Evolutionary conservation across 2,329 filamentous ascomycete species (phyloP).

Genomic region (Volutella citrinella): DNA sequence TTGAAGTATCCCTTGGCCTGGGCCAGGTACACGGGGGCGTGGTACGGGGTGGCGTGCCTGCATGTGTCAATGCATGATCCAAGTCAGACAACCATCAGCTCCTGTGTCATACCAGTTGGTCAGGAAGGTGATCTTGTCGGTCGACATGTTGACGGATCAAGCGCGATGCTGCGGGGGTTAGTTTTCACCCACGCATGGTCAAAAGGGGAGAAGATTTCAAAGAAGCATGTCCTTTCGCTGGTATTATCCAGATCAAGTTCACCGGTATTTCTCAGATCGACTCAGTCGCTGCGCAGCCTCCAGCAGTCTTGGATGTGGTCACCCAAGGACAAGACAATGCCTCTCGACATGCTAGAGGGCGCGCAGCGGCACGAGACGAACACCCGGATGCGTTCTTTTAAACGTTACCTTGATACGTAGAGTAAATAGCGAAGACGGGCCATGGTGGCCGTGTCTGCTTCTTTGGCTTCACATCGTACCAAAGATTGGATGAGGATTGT

Average conservation of each 20-base stretch:
- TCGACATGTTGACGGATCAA: constrained; percentile 63
- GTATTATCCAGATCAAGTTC: constrained; percentile 87
- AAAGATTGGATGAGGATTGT: no score
- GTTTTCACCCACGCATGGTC: constrained; percentile 34
- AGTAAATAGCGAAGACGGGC: constrained; percentile 25
- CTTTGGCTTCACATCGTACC: constrained; percentile 26
- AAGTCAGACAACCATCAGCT: background rate
- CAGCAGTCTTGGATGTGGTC: background rate
- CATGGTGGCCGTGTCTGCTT: constrained; percentile 22
- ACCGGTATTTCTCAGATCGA: constrained; percentile 73
- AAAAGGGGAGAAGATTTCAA: constrained; percentile 39
- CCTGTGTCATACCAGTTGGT: constrained; percentile 66
- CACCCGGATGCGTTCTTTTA: constrained; percentile 46
- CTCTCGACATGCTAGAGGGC: background rate
- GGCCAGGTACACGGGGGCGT: constrained; percentile 73
- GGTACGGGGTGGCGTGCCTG: constrained; percentile 80
- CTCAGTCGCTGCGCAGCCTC: constrained; percentile 23
- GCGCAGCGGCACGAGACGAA: constrained; percentile 27
- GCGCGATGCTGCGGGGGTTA: constrained; percentile 45
- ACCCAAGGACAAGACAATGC: background rate
- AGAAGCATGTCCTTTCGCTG: constrained; percentile 86
- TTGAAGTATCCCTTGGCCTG: constrained; percentile 74
- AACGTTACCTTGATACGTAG: constrained; percentile 44
- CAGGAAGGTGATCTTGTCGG: constrained; percentile 81
- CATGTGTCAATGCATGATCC: no score